Evolutionary conservation across 805 yeast species (phyloP).

Genomic region (Lipomyces yamadae): DNA sequence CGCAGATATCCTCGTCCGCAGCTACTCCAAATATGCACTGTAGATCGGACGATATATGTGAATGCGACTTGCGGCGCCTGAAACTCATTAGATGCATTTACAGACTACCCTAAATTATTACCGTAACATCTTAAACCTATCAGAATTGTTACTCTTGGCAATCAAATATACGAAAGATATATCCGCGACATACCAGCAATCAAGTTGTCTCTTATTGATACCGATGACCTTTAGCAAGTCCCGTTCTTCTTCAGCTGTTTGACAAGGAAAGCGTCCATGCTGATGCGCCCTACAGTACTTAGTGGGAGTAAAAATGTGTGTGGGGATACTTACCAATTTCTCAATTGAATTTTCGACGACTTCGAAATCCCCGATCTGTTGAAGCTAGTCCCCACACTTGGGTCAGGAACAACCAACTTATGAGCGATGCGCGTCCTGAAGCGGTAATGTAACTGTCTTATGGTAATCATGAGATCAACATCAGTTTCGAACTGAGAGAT

Average conservation of each 20-base stretch:
- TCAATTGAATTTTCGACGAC: neutral
- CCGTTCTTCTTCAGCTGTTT: neutral
- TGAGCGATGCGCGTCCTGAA: neutral
- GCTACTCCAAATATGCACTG: neutral
- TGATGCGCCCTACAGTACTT: neutral
- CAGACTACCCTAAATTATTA: neutral
- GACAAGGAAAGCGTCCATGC: neutral
- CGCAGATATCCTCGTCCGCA: neutral
- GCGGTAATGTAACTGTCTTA: neutral
- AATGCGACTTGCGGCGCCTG: neutral
- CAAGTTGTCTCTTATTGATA: neutral
- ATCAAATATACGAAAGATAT: neutral
- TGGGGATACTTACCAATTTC: neutral
- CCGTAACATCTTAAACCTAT: neutral
- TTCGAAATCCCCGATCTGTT: slow-evolving; percentile 1
- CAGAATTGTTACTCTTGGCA: neutral
- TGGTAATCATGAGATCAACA: neutral
- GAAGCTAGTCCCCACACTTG: neutral
- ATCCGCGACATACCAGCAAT: neutral
- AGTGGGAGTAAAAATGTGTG: neutral
- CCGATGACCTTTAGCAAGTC: neutral
- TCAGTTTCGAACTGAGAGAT: neutral
- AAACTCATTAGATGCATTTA: neutral
- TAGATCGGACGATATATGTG: neutral
- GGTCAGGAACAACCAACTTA: neutral